Percentiles rank a stretch among this genome's conserved stretches.
Conservation (phyloP, 23 red algal species). For the Gracilaria domingensis region DNA sequence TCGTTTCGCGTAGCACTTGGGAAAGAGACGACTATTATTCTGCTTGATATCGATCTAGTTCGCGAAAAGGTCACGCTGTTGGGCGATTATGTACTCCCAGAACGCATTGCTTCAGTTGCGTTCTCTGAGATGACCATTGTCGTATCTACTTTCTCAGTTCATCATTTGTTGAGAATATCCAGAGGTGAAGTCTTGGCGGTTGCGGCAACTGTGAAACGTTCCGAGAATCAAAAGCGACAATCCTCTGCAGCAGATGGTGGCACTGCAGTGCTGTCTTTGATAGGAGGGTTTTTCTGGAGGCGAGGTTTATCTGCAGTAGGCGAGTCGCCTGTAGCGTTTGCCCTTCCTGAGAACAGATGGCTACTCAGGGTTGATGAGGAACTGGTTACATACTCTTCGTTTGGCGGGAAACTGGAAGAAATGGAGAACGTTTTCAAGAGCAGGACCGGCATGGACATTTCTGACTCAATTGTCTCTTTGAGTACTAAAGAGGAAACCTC, state of each 20-base stretch:
- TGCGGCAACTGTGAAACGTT: slow-evolving; percentile 51
- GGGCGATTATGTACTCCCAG: slow-evolving; percentile 35
- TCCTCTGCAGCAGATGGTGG: slow-evolving; percentile 43
- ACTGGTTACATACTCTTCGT: slow-evolving; percentile 67
- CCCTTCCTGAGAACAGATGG: slow-evolving; percentile 62
- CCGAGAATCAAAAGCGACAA: not conserved
- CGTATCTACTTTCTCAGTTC: slow-evolving; percentile 17
- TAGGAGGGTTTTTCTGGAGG: slow-evolving; percentile 54
- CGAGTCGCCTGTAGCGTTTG: slow-evolving; percentile 35
- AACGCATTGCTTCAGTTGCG: slow-evolving; percentile 34
- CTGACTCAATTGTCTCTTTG: slow-evolving; percentile 18
- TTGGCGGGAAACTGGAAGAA: slow-evolving; percentile 63
- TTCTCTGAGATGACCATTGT: slow-evolving; percentile 75
- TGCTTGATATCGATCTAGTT: slow-evolving; percentile 46
- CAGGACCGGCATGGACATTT: slow-evolving; percentile 52
- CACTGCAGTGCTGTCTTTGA: slow-evolving; percentile 52
- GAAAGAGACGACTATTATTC: slow-evolving; percentile 13
- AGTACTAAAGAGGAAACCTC: not conserved
- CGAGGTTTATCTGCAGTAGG: slow-evolving; percentile 19
- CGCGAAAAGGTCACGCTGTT: slow-evolving; percentile 43
- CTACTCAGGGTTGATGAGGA: slow-evolving; percentile 72
- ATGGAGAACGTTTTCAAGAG: slow-evolving; percentile 78
- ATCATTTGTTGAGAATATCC: slow-evolving; percentile 67
- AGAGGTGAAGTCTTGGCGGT: slow-evolving; percentile 52
- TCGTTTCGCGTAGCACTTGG: slow-evolving; percentile 61